Conservation (phyloP, 73 alveolate genomes). For the Tetrahymena borealis region DNA sequence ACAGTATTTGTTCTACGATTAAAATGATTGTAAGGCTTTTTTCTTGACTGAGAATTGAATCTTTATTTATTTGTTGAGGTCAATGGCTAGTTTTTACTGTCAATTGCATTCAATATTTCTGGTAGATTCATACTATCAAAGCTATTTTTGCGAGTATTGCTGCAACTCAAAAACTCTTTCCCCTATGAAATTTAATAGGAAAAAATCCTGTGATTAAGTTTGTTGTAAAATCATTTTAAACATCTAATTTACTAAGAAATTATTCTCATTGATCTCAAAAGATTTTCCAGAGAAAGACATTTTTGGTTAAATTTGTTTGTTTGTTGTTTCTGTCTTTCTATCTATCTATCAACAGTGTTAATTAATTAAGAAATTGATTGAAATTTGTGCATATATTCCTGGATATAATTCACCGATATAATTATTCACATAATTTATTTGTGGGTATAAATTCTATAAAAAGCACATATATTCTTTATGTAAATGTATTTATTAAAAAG, state of each 20-base stretch:
- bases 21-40: background rate
- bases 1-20: background rate
- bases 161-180: background rate
- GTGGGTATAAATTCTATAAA: no score
- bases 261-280: background rate
- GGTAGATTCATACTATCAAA: background rate
- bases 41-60: no score
- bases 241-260: background rate
- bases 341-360: no score
- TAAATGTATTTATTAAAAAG: no score
- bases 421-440: no score
- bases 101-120: background rate
- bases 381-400: no score
- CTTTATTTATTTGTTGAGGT: background rate
- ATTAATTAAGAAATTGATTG: background rate
- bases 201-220: background rate
- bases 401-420: no score
- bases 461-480: no score
- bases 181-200: background rate
- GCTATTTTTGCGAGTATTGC: background rate
- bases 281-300: background rate
- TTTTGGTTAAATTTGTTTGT: background rate
- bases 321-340: no score
- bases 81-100: background rate
- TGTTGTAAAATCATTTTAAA: background rate